phyloP scores from a whole-genome alignment of 305 asterid genomes.

The Rubia peregrina region DNA sequence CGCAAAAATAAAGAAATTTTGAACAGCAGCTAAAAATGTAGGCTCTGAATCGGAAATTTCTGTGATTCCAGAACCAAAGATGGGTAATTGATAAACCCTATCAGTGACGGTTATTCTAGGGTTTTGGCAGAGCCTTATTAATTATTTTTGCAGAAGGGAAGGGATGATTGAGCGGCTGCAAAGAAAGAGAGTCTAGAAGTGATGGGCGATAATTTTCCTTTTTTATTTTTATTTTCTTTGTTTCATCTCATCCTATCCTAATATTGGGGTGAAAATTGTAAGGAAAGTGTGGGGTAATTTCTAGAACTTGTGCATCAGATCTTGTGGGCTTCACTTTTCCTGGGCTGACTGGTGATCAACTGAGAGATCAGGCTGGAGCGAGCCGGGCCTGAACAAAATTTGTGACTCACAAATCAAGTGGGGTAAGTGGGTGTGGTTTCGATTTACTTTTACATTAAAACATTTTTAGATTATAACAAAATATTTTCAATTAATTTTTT shows the following conservation, averaged over 20 bases:
- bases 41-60: not conserved
- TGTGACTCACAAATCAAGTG: no score
- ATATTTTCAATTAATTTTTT: no score
- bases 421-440: no score
- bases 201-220: no score
- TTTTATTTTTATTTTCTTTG: not conserved
- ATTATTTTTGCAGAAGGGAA: not conserved
- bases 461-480: no score
- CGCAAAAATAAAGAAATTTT: not conserved
- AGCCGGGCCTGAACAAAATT: no score
- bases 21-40: not conserved
- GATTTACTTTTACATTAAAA: no score
- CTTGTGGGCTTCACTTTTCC: slow-evolving; percentile 13
- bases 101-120: slow-evolving; percentile 32
- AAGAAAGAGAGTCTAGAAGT: not conserved
- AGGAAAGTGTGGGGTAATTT: not conserved
- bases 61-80: not conserved
- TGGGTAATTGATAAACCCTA: slow-evolving; percentile 11
- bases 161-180: not conserved
- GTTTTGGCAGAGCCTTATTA: slow-evolving; percentile 25
- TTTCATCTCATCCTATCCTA: not conserved
- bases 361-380: no score
- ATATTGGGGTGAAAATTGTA: not conserved
- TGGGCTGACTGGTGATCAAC: slow-evolving; percentile 2
- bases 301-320: slow-evolving; percentile 7